A percentile compares a stretch with the other conserved stretches of the same genome.
These are phyloP conservation scores for Coemansia umbellata DNA, from an alignment of 192 early-diverging fungal genomes.

Conservation along the genomic window DNA sequence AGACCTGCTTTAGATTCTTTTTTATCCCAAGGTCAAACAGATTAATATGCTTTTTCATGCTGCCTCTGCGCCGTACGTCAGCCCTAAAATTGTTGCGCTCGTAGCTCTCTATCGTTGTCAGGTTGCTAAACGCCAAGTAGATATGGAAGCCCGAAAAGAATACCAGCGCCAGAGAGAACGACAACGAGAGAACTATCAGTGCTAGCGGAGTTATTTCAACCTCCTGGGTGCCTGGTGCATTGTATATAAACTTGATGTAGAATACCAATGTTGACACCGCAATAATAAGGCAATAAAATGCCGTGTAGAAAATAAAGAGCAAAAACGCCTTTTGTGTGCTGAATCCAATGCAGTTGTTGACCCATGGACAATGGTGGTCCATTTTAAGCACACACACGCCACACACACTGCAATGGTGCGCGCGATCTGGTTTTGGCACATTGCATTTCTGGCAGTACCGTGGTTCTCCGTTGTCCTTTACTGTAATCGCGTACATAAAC, in stretches of 20 bases:
- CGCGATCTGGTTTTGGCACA: constrained; percentile 70
- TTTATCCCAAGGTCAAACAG: constrained; percentile 43
- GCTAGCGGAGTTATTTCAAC: constrained; percentile 16
- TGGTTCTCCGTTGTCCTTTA: constrained; percentile 40
- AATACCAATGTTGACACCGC: constrained; percentile 12
- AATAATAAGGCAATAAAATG: constrained; percentile 20
- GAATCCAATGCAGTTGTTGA: constrained; percentile 77
- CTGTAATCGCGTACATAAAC: constrained; percentile 39
- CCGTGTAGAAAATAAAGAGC: constrained; percentile 53
- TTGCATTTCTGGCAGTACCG: constrained; percentile 54
- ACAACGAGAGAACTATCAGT: constrained; percentile 19
- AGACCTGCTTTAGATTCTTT: constrained; percentile 56
- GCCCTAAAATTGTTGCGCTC: constrained; percentile 23
- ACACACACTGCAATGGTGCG: constrained; percentile 78
- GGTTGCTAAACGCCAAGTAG: constrained; percentile 34
- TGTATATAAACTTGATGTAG: constrained; percentile 12
- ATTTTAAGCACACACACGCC: constrained; percentile 71
- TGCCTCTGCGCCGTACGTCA: background rate
- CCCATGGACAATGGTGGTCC: constrained; percentile 81
- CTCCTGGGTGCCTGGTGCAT: background rate
- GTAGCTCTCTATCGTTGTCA: constrained; percentile 49
- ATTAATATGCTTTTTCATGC: constrained; percentile 21
- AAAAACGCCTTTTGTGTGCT: constrained; percentile 73
- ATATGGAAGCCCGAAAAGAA: constrained; percentile 39
- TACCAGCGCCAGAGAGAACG: constrained; percentile 24